phyloP scores from a whole-genome alignment of 169 alveolate genomes.

The Cryptosporidium xiaoi region DNA sequence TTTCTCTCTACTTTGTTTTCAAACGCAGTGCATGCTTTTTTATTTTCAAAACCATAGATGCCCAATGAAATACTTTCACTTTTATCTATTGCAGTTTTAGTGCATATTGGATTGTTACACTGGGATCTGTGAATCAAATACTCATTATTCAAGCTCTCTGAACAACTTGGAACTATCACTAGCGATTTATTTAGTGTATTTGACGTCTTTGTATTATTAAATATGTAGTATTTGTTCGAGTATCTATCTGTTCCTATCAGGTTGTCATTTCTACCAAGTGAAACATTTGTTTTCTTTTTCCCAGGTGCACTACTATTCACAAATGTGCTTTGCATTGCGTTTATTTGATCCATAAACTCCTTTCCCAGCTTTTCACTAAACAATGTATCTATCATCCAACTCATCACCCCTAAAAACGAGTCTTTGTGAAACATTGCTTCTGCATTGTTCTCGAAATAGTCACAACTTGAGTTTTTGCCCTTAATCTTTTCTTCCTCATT shows the following conservation, averaged over 20 bases:
- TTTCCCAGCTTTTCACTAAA: slow-evolving; percentile 25
- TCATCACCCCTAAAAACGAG: slow-evolving; percentile 5
- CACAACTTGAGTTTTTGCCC: neutral
- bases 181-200: slow-evolving; percentile 35
- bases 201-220: slow-evolving; percentile 14
- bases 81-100: neutral
- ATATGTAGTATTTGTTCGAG: slow-evolving; percentile 36
- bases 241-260: slow-evolving; percentile 37
- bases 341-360: slow-evolving; percentile 24
- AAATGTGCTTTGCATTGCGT: neutral
- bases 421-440: neutral
- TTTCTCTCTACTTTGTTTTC: slow-evolving; percentile 7
- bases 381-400: slow-evolving; percentile 23
- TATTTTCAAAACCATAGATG: too few species aligned
- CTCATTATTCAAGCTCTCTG: slow-evolving; percentile 12
- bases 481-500: neutral
- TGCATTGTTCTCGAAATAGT: too few species aligned
- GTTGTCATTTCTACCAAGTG: slow-evolving; percentile 37
- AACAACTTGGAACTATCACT: slow-evolving; percentile 35
- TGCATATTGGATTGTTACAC: slow-evolving; percentile 40
- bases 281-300: neutral
- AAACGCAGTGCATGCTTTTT: neutral
- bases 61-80: neutral
- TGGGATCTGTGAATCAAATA: slow-evolving; percentile 4
- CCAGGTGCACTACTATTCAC: neutral